Evolutionary conservation across 192 early-diverging fungal genomes (phyloP), one percentile per base, ranked within the genome.

Genomic region (Gryganskiella cystojenkinii): DNA sequence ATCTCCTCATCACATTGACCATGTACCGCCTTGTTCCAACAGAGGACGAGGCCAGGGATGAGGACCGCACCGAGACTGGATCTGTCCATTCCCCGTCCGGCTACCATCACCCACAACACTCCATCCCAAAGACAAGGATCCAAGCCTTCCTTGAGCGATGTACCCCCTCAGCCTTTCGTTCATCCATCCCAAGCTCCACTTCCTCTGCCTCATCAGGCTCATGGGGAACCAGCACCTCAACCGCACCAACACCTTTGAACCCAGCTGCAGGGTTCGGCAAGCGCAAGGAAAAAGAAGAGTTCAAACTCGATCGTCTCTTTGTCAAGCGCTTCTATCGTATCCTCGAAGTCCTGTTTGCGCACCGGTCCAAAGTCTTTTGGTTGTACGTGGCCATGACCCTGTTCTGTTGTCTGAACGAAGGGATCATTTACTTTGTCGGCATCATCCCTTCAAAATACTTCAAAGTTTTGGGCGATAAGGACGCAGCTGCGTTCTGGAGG

Each of bases 371-470:
- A 47, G 49, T 86, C 14, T 40, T 80, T 14, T 82, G 64, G 78
- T 59, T 86, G 24, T 89, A 83, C 42, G 34, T 82, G 0, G 50
- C 49, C 14, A 81, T 91, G 63, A 67, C 89, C 3, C 6, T 62
- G 9, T 53, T 84, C 30, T 71, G 79, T 52, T 65, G 67, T 55
- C 35, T 72, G 19, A 83, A 84, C 46, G 86, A 92, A 61, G 69
- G 82, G 2, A 20, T 85, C 10, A 84, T 90, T 2, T 95, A 94
- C 64, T 91, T 71, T 68, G 88, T 90, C 7, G 95, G 95, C 20
- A 81, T 82, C 10, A 74, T 90, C 50, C 88, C 94, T 0, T 90
- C 92, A 20, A 71, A 87, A 60, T 95, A 92, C 79, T 97, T 93
- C 82, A 71, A 80, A 9, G 88, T 92, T 11, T 81, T 97, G 45